These are phyloP conservation scores for Aspergillus clavatus DNA, from an alignment of 2,329 filamentous ascomycete species.

Conservation along the genomic window DNA sequence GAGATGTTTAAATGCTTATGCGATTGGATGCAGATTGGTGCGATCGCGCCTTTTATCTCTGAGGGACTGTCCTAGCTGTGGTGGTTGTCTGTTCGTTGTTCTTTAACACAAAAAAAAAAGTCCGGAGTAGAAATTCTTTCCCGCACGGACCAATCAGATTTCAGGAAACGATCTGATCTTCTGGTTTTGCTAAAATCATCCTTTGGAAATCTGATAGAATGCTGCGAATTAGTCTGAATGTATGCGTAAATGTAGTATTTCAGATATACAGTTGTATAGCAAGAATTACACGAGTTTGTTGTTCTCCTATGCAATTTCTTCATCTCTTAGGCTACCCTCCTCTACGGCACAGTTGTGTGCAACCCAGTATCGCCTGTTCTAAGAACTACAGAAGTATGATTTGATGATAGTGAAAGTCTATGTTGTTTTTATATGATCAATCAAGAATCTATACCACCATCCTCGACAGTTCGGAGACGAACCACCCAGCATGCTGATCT, in stretches of 20 bases:
- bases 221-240: too few species aligned
- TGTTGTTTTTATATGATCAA: neutral
- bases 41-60: neutral
- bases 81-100: conserved; percentile 12
- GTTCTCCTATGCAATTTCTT: too few species aligned
- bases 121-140: conserved; percentile 19
- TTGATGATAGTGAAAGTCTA: too few species aligned
- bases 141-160: conserved; percentile 33
- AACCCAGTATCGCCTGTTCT: too few species aligned
- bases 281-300: too few species aligned
- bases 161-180: conserved; percentile 3
- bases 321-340: too few species aligned
- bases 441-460: too few species aligned
- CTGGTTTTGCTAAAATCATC: neutral
- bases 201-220: too few species aligned
- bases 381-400: too few species aligned
- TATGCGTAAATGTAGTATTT: neutral
- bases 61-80: neutral
- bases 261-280: neutral
- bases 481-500: neutral
- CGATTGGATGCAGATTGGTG: neutral
- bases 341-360: too few species aligned
- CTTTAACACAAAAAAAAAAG: conserved; percentile 24
- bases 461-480: neutral
- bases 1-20: conserved; percentile 6